Base-by-base conservation (phyloP, 495 filamentous ascomycete species). In the Schizothecium vesticola region DNA sequence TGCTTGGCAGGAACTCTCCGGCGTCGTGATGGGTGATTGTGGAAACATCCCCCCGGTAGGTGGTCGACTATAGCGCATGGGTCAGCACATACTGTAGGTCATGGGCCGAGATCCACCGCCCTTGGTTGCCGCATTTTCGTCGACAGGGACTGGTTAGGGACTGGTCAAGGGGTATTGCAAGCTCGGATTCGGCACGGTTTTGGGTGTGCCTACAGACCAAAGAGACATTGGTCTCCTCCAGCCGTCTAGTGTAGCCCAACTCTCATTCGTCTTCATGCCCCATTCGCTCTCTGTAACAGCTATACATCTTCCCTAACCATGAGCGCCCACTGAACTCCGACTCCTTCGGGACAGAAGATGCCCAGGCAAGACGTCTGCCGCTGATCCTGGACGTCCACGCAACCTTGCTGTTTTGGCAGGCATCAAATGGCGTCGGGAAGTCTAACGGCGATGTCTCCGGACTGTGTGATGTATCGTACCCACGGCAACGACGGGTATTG, bases 401-500 rank as follows among this genome's bases (percentile, higher is more conserved):
- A 31, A 33, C 9, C 28, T 21, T 11, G 26, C 29, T 0, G 9
- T 31, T 21, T 10, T 22, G 1, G 36, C 33, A n/a, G 28, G 24
- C 23, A 57, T 89, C 81, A 91, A 83, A 90, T 86, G 67, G 91
- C 91, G 78, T 97, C 94, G 29, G 94, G 94, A 76, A 97, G 84
- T 66, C 94, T 86, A 67, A 97, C 93, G 13, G 94, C 92, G 76
- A 97, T 97, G 72, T 97, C 94, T 65, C 94, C 94, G 9, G 91
- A 95, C 78, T 97, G 94, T 60, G 94, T 97, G 74, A 99, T 99
- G 79, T 99, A 99, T 72, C 95, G 86, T 19, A 99, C 95, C 95
- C 95, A 99, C 22, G 95, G 95, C 57, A 99, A 84, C n/a, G 93
- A 97, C 12, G 94, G 93, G 77, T 99, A 97, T 91, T 98, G 94